A percentile compares a stretch with the other conserved stretches of the same genome.
Conservation (phyloP, 805 yeast genomes). For the Scheffersomyces ergatensis region DNA sequence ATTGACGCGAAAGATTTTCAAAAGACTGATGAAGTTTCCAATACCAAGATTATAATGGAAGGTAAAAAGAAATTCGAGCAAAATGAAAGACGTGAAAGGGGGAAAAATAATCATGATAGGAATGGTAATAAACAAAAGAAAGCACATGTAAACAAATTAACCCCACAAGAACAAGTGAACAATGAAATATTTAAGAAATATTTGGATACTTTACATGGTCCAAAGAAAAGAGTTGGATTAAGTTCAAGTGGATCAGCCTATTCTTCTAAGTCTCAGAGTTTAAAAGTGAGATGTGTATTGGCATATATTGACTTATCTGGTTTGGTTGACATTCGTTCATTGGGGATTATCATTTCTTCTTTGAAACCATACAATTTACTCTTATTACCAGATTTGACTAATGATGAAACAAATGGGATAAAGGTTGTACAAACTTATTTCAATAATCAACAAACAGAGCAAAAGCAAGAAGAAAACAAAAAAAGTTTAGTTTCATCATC, state of each 20-base stretch:
- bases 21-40: slow-evolving; percentile 48
- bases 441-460: slow-evolving; percentile 27
- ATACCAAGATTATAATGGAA: slow-evolving; percentile 32
- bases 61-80: slow-evolving; percentile 37
- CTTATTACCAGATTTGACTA: slow-evolving; percentile 46
- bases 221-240: slow-evolving; percentile 42
- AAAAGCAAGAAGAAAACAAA: slow-evolving; percentile 18
- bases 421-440: slow-evolving; percentile 23
- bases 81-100: slow-evolving; percentile 27
- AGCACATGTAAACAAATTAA: slow-evolving; percentile 25
- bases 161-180: slow-evolving; percentile 43
- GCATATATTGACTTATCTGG: slow-evolving; percentile 82
- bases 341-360: slow-evolving; percentile 71
- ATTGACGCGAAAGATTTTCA: slow-evolving; percentile 66
- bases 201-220: slow-evolving; percentile 50
- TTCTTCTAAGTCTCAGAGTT: slow-evolving; percentile 19
- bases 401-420: slow-evolving; percentile 26
- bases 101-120: slow-evolving; percentile 17
- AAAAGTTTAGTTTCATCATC: slow-evolving; percentile 17
- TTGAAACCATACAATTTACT: slow-evolving; percentile 76
- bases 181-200: slow-evolving; percentile 37
- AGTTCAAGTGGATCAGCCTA: slow-evolving; percentile 16
- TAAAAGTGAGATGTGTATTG: slow-evolving; percentile 65
- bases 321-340: slow-evolving; percentile 77
- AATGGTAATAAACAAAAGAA: slow-evolving; percentile 14